A percentile compares a stretch with the other conserved stretches of the same genome.
phyloP scores from a whole-genome alignment of 2,329 filamentous ascomycete species.

The Trichoderma sp. region DNA sequence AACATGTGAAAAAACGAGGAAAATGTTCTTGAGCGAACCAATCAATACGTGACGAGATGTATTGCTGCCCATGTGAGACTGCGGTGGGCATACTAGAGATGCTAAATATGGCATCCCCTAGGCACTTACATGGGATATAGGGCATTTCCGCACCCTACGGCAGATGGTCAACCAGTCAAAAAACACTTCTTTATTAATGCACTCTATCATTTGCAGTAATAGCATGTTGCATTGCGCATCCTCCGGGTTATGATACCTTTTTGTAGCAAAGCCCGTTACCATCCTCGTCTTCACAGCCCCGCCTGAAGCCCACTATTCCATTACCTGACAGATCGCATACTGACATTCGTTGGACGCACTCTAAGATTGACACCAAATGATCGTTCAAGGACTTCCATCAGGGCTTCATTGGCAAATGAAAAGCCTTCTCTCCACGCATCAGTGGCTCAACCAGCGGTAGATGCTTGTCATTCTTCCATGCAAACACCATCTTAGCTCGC shows the following conservation, averaged over 20 bases:
- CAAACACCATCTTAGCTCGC: rapidly evolving
- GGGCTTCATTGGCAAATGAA: background rate
- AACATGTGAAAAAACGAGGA: background rate
- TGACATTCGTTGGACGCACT: background rate
- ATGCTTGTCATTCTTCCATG: background rate
- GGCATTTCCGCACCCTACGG: background rate
- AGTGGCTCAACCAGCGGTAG: background rate
- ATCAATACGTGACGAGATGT: background rate
- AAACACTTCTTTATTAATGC: background rate
- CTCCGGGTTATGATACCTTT: background rate
- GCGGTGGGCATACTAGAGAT: background rate
- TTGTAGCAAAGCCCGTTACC: background rate
- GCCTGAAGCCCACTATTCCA: background rate
- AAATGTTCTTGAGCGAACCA: rapidly evolving
- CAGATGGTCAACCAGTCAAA: background rate
- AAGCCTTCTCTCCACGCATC: background rate
- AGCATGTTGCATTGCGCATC: background rate
- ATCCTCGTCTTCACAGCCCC: background rate
- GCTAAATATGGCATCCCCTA: background rate
- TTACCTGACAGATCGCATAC: background rate
- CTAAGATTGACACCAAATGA: background rate
- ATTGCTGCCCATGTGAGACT: background rate
- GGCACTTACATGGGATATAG: background rate
- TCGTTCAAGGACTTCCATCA: background rate
- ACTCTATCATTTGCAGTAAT: background rate